phyloP scores from a whole-genome alignment of 2,329 filamentous ascomycete genomes.

The Gnomoniopsis sp. region DNA sequence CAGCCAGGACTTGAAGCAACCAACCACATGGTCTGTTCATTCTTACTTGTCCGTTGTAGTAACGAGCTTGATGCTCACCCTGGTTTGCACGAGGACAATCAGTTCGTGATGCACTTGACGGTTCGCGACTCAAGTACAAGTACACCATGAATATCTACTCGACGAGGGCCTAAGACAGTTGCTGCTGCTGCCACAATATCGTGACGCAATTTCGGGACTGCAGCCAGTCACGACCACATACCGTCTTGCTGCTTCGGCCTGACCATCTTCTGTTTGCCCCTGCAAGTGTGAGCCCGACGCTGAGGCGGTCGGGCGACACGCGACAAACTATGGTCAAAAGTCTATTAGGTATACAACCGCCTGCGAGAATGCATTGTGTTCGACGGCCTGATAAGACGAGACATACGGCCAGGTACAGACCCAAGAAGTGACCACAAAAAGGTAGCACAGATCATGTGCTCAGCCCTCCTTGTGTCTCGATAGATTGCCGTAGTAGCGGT shows the following conservation, averaged over 20 bases:
- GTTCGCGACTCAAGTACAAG: background rate
- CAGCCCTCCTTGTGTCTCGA: slow-evolving; percentile 1
- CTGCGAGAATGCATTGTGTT: background rate
- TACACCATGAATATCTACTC: background rate
- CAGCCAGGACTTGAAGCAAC: background rate
- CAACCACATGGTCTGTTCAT: background rate
- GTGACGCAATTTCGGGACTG: background rate
- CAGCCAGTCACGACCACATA: background rate
- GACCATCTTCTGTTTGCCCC: background rate
- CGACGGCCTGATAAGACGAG: background rate
- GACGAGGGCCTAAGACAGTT: background rate
- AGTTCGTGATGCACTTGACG: slow-evolving; percentile 3
- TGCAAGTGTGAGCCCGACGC: background rate
- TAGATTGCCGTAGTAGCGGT: slow-evolving; percentile 4
- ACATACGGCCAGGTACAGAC: background rate
- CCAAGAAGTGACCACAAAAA: background rate
- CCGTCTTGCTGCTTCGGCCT: background rate
- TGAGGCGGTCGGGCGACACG: background rate
- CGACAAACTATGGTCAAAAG: background rate
- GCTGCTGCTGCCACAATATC: background rate
- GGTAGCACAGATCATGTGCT: background rate
- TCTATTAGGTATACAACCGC: slow-evolving; percentile 4
- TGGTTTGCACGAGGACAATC: background rate
- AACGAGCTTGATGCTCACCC: background rate
- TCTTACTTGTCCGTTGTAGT: background rate